A percentile compares a stretch with the other conserved stretches of the same genome.
Evolutionary conservation across 495 filamentous ascomycete species (phyloP).

Genomic region (Friedmanniomyces endolithicus): DNA sequence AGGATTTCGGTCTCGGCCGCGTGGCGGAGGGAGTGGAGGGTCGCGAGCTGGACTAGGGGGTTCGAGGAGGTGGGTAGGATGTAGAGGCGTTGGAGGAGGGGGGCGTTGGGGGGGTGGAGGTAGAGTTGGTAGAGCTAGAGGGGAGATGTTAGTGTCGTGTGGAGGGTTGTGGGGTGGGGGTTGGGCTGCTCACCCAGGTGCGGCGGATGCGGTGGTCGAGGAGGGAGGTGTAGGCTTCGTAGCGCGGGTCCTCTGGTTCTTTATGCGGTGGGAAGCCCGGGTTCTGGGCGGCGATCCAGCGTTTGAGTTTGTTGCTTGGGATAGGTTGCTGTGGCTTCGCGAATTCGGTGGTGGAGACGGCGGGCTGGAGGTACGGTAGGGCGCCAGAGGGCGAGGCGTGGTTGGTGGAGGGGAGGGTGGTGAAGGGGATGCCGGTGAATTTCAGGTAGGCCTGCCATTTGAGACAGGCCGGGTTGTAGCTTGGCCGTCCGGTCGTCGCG

Average conservation of each 20-base stretch:
- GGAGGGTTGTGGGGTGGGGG: no score
- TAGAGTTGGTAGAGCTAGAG: conserved; percentile 66
- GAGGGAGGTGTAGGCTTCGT: conserved; percentile 69
- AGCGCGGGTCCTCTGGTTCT: conserved; percentile 40
- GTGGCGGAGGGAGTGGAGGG: conserved; percentile 52
- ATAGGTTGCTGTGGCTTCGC: conserved; percentile 34
- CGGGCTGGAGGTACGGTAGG: conserved; percentile 74
- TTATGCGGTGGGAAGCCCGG: conserved; percentile 27
- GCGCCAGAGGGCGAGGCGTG: conserved; percentile 82
- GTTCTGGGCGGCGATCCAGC: conserved; percentile 48
- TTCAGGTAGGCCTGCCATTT: conserved; percentile 96
- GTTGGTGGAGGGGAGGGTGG: conserved; percentile 65
- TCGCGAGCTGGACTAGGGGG: conserved; percentile 44
- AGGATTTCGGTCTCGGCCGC: conserved; percentile 64
- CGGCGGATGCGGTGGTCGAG: conserved; percentile 70
- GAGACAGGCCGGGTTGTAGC: conserved; percentile 85
- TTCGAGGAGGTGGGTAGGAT: conserved; percentile 51
- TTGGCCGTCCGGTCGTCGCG: conserved; percentile 51
- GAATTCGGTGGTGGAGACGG: conserved; percentile 23
- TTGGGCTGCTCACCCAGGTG: conserved; percentile 78
- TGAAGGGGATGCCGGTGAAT: conserved; percentile 58
- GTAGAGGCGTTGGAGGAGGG: conserved; percentile 56
- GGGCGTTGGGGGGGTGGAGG: conserved; percentile 46
- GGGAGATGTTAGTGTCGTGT: conserved; percentile 4
- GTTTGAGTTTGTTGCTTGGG: conserved; percentile 52